Evolutionary conservation across 495 filamentous ascomycete genomes (phyloP).

Genomic region (Hypomontagnella monticulosa): DNA sequence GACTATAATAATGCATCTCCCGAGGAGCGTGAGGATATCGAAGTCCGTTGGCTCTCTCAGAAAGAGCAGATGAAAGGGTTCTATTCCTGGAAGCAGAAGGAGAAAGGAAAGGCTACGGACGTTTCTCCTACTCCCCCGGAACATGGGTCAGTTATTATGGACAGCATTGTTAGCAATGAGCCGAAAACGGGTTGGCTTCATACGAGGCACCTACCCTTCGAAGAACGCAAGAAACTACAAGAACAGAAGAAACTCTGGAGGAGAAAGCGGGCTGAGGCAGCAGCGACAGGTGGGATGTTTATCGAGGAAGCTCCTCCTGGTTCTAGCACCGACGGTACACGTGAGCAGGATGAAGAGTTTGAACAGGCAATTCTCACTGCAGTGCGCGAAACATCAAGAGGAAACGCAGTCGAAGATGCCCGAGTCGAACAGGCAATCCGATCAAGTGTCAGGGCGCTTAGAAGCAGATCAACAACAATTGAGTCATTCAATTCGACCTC

Average conservation of each 20-base stretch:
- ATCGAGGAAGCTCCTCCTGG: slow-evolving; percentile 32
- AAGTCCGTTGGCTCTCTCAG: slow-evolving; percentile 65
- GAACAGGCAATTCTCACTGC: slow-evolving; percentile 75
- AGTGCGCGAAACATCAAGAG: slow-evolving; percentile 72
- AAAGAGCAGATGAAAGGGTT: slow-evolving; percentile 63
- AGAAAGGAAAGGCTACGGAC: slow-evolving; percentile 46
- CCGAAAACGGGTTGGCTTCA: slow-evolving; percentile 53
- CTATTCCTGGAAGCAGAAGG: slow-evolving; percentile 51
- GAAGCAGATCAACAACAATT: slow-evolving; percentile 45
- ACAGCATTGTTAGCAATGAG: slow-evolving; percentile 27
- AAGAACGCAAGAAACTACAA: slow-evolving; percentile 59
- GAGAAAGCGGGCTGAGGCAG: slow-evolving; percentile 33
- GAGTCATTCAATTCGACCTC: slow-evolving; percentile 27
- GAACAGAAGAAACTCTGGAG: slow-evolving; percentile 56
- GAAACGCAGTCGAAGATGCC: slow-evolving; percentile 71
- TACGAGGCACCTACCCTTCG: slow-evolving; percentile 50
- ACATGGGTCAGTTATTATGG: slow-evolving; percentile 25
- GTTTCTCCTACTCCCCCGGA: slow-evolving; percentile 18
- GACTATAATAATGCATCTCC: slow-evolving; percentile 60
- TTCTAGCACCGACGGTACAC: slow-evolving; percentile 17
- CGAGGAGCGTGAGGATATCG: slow-evolving; percentile 66
- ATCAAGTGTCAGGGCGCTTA: slow-evolving; percentile 70
- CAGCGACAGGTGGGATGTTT: slow-evolving; percentile 45
- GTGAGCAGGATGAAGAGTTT: slow-evolving; percentile 62
- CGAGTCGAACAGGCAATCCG: slow-evolving; percentile 74